Conservation (phyloP, 805 yeast genomes). For the Komagataella phaffii region DNA sequence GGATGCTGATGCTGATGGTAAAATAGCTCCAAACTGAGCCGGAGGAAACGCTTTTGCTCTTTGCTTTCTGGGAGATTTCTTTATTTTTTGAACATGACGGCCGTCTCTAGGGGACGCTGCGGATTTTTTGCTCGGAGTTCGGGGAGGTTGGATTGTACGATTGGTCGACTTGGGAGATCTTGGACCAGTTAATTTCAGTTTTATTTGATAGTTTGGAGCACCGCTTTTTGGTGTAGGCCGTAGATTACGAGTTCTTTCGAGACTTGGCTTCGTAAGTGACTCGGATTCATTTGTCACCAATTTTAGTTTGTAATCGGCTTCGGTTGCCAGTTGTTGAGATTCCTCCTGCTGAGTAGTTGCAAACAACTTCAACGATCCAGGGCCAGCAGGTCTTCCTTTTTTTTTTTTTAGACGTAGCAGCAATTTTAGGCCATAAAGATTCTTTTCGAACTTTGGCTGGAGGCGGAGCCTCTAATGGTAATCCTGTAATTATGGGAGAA, state of each 20-base stretch:
- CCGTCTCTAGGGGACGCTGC: background rate
- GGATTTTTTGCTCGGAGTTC: background rate
- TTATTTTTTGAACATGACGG: constrained; percentile 6
- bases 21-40: constrained; percentile 1
- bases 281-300: constrained; percentile 22
- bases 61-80: constrained; percentile 10
- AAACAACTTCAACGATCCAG: constrained; percentile 3
- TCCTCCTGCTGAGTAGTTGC: constrained; percentile 5
- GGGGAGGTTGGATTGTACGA: background rate
- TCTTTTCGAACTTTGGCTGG: constrained; percentile 43
- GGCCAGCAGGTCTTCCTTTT: constrained; percentile 3
- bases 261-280: constrained; percentile 17
- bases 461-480: constrained; percentile 61
- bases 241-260: constrained; percentile 8
- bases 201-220: constrained; percentile 7
- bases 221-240: constrained; percentile 6
- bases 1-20: background rate
- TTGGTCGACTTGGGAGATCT: background rate
- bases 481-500: constrained; percentile 39
- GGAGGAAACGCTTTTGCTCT: constrained; percentile 6
- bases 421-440: constrained; percentile 34
- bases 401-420: constrained; percentile 8
- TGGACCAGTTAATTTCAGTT: background rate
- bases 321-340: constrained; percentile 4
- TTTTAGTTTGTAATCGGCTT: constrained; percentile 5